These are phyloP conservation scores for Leccinum variicolor DNA, from an alignment of 768 basidiomycete species.

Conservation along the genomic window DNA sequence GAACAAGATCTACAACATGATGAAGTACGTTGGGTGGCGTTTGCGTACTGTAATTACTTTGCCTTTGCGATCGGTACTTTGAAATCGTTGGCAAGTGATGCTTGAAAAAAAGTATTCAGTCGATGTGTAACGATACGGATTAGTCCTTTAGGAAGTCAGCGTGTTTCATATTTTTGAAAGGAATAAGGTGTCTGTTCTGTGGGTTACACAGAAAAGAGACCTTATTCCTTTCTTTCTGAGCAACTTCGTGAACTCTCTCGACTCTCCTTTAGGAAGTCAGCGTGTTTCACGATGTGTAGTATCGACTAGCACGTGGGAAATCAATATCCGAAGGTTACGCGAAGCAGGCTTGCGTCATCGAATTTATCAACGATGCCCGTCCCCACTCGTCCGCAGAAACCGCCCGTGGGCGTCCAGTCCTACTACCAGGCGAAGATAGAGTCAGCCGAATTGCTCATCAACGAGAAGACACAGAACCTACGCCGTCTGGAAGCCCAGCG, in stretches of 20 bases:
- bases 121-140: too few species aligned
- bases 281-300: too few species aligned
- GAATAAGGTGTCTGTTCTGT: too few species aligned
- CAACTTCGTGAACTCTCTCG: too few species aligned
- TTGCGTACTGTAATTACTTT: constrained; percentile 22
- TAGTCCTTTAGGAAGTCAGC: too few species aligned
- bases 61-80: constrained; percentile 16
- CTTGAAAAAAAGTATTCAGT: too few species aligned
- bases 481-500: constrained; percentile 94
- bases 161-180: too few species aligned
- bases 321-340: not conserved
- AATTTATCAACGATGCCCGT: constrained; percentile 36
- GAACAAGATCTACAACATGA: constrained; percentile 41
- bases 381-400: constrained; percentile 31
- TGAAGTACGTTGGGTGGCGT: constrained; percentile 38
- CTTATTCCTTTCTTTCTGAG: too few species aligned
- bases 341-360: not conserved
- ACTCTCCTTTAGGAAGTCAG: too few species aligned
- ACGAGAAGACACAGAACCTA: constrained; percentile 95
- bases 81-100: constrained; percentile 12
- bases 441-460: constrained; percentile 86
- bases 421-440: constrained; percentile 98
- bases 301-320: too few species aligned
- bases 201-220: too few species aligned
- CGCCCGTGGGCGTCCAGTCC: constrained; percentile 71